Evolutionary conservation across 176 grass and related monocot genomes (phyloP), one percentile per base, ranked within the genome.

Genomic region (Typha latifolia): DNA sequence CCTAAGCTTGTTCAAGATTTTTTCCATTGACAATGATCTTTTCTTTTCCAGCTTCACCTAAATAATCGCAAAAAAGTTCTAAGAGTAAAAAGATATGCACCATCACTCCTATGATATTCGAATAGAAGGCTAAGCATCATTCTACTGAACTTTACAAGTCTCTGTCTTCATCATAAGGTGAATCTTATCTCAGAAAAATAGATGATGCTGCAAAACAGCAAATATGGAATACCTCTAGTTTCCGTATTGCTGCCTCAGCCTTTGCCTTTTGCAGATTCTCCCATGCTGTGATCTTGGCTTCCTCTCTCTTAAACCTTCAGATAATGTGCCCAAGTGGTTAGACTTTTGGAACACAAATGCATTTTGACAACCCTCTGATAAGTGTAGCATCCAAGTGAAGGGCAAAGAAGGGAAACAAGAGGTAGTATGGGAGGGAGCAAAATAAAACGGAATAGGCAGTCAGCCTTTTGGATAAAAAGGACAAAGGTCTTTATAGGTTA

Each of bases 21-120:
- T 99, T 64, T 99, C 89, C 89, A 99, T 99, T 14, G 95, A 90
- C 6, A 79, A 85, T 19, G 86, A 92, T 53, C 89, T 87, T 76
- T 82, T 99, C 76, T 90, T 99, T 82, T 94, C 89, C 68, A 99
- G 86, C 68, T 94, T 99, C 89, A 99, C 90, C 95, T 99, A 79
- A 71, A 86, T 27, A 47, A 51, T 12, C 3, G 62, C 14, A 72
- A 0, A 59, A n/a, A 22, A 22, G 15, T 59, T 5, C 20, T 18
- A 2, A 2, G 11, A 22, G 53, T 59, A 1, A 59, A 59, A 21
- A 59, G 4, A 10, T 59, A 5, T 22, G 18, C 53, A 22, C 21
- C 16, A 19, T 59, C 16, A 59, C 51, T 59, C 53, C 11, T 59
- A 22, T 43, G 53, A 59, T 59, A 22, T 19, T 4, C 16, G 1